Percentiles rank a stretch among this genome's conserved stretches.
phyloP scores from a whole-genome alignment of 495 filamentous ascomycete species.

The Cladorrhinum samala region DNA sequence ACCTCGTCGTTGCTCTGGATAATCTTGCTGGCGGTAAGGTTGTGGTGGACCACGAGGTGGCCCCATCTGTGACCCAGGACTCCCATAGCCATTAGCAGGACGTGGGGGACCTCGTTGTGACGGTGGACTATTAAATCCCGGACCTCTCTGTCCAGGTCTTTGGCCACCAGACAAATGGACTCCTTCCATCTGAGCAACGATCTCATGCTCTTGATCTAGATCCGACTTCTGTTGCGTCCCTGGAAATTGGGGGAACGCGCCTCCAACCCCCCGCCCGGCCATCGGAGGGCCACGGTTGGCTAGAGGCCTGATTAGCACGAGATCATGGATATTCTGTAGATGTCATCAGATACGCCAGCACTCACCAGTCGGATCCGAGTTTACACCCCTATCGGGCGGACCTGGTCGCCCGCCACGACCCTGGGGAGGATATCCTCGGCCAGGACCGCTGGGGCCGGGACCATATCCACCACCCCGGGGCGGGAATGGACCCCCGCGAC shows the following conservation, averaged over 20 bases:
- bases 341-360: neutral
- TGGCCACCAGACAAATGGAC: conserved; percentile 49
- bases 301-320: conserved; percentile 13
- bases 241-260: conserved; percentile 62
- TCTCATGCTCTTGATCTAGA: conserved; percentile 37
- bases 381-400: conserved; percentile 26
- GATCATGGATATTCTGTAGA: neutral
- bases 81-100: conserved; percentile 27
- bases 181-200: conserved; percentile 50
- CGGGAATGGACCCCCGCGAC: conserved; percentile 31
- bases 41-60: conserved; percentile 33
- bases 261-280: conserved; percentile 46
- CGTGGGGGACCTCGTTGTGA: conserved; percentile 31
- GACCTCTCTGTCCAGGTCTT: conserved; percentile 28
- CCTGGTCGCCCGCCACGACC: conserved; percentile 35
- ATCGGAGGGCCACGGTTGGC: conserved; percentile 30
- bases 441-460: conserved; percentile 24
- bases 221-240: conserved; percentile 43
- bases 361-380: conserved; percentile 34
- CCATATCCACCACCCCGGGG: conserved; percentile 27
- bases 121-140: conserved; percentile 10
- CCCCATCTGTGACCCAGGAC: conserved; percentile 32
- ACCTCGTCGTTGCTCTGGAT: conserved; percentile 36
- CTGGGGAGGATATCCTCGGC: conserved; percentile 36
- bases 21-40: conserved; percentile 32